Evolutionary conservation across 2,329 filamentous ascomycete genomes (phyloP), one percentile per base, ranked within the genome.

Genomic region (Alternaria sp.): DNA sequence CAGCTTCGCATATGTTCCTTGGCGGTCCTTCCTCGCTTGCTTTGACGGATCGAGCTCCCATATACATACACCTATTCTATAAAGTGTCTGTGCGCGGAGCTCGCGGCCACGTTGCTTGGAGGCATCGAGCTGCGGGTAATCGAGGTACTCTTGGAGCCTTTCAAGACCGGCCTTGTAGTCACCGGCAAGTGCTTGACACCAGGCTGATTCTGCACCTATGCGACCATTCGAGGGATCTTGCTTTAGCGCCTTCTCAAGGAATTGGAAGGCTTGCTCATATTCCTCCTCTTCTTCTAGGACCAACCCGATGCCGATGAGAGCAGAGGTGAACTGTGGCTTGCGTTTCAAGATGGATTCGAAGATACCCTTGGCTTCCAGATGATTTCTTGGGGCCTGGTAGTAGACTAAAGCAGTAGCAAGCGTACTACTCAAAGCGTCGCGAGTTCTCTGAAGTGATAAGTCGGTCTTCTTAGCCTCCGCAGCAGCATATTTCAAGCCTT

Each of bases 201-300:
- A 99, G 1, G 93, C 95, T 17, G 93, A 89, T 80, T 99, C 96
- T 15, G 91, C 91, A 59, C 89, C 90, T 46, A 99, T 90, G 28
- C 90, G 90, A 19, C 93, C 83, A 69, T 97, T 97, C 11, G 84
- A 83, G 3, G 86, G 83, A 74, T 97, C 93, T 23, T 91, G 88
- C 67, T 89, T 78, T 25, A 96, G 79, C 1, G 96, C 96, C 66
- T 92, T 88, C 43, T 86, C 86, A 12, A 99, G 82, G 73, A 97
- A 97, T 26, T 91, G 87, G 43, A 94, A 89, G 0, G 96, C 96
- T 72, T 93, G 86, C 50, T 87, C 85, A 72, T 92, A 97, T 66
- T 98, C 91, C 73, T 97, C 91, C 68, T 97, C 93, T 72, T 98
- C 96, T 79, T 97, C 93, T 50, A 94, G 90, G 44, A 99, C 95